phyloP scores from a whole-genome alignment of 192 early-diverging fungal species.

The Diversispora epigaea region DNA sequence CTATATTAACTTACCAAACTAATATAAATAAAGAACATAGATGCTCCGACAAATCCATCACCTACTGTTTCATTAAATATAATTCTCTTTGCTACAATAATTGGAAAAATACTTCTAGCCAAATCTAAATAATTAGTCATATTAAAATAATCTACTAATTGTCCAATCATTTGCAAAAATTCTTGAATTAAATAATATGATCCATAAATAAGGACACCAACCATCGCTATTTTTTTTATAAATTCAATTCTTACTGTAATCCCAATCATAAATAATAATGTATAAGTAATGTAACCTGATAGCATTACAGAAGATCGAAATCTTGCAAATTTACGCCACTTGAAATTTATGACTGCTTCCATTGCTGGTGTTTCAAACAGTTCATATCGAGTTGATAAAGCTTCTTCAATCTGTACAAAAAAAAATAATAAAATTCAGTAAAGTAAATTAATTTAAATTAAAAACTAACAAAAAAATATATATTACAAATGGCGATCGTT shows the following conservation, averaged over 20 bases:
- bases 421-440: no score
- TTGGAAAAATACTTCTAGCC: slow-evolving; percentile 14
- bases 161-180: slow-evolving; percentile 12
- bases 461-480: no score
- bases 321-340: slow-evolving; percentile 29
- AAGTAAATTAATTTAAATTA: no score
- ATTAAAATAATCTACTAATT: neutral
- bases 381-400: slow-evolving; percentile 6
- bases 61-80: neutral
- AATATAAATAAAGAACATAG: slow-evolving; percentile 14
- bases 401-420: neutral
- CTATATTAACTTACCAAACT: slow-evolving; percentile 3
- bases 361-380: slow-evolving; percentile 30
- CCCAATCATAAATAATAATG: neutral
- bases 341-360: slow-evolving; percentile 30
- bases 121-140: slow-evolving; percentile 7
- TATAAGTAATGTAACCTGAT: neutral
- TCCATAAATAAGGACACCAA: neutral
- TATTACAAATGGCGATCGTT: neutral
- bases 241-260: neutral
- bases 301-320: neutral
- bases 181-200: neutral
- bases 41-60: neutral
- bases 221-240: neutral
- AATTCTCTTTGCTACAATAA: neutral